A percentile compares a stretch with the other conserved stretches of the same genome.
These are phyloP conservation scores for Coniochaeta sp. DNA, from an alignment of 2,329 filamentous ascomycete genomes.

Conservation along the genomic window DNA sequence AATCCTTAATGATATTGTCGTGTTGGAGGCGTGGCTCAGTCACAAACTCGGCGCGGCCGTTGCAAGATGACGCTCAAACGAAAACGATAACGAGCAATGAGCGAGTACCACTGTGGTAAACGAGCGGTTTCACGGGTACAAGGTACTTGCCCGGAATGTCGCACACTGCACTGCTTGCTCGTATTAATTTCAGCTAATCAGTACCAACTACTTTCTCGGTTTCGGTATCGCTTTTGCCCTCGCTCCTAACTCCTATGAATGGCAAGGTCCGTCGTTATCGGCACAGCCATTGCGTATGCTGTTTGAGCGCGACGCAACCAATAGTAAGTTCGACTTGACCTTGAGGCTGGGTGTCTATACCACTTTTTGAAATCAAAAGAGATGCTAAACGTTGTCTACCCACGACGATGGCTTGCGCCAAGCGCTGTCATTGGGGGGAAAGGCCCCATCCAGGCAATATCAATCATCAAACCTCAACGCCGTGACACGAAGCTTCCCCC, in stretches of 20 bases:
- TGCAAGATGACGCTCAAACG: neutral
- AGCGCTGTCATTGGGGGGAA: neutral
- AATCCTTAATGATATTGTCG: neutral
- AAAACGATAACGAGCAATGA: conserved; percentile 1
- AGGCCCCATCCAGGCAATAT: neutral
- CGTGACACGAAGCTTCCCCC: neutral
- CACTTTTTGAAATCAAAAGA: neutral
- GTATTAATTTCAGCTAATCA: too few species aligned
- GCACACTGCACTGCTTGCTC: too few species aligned
- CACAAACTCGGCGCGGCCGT: neutral
- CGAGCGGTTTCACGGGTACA: too few species aligned
- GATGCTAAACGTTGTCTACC: too few species aligned
- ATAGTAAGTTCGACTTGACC: neutral
- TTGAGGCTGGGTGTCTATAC: neutral
- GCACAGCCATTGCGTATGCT: neutral
- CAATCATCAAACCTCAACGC: neutral
- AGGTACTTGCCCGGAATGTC: too few species aligned
- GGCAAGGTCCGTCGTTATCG: neutral
- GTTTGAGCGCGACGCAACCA: neutral
- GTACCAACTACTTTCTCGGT: too few species aligned
- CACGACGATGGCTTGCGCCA: neutral
- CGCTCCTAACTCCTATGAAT: neutral
- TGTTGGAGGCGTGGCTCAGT: neutral
- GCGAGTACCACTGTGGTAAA: too few species aligned
- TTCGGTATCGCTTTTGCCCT: neutral